A percentile compares a stretch with the other conserved stretches of the same genome.
Conservation (phyloP, 2,329 filamentous ascomycete species). For the Fusarium abutilonis region DNA sequence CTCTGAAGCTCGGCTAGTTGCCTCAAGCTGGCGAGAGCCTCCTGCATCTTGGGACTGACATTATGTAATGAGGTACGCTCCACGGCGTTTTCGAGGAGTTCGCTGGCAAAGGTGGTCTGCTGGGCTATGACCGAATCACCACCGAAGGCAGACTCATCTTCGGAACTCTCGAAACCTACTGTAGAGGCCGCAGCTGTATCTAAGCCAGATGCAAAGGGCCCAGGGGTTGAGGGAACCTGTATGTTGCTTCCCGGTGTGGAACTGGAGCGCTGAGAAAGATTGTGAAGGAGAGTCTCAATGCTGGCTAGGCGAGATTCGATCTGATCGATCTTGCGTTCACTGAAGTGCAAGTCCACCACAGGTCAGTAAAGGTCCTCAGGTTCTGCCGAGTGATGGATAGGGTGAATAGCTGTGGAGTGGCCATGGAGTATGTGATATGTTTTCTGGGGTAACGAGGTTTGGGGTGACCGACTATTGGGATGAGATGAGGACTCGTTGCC, state of each 20-base stretch:
- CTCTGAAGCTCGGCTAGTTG: conserved; percentile 64
- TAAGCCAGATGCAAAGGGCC: conserved; percentile 28
- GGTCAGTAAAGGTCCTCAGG: conserved; percentile 10
- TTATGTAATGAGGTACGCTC: conserved; percentile 58
- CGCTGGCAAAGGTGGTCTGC: conserved; percentile 64
- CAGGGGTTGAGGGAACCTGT: conserved; percentile 38
- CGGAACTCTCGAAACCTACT: conserved; percentile 52
- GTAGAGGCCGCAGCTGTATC: conserved; percentile 46
- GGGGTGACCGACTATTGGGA: conserved; percentile 64
- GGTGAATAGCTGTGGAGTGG: background rate
- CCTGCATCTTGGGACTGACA: conserved; percentile 61
- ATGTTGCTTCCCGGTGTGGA: conserved; percentile 40
- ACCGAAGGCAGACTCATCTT: conserved; percentile 56
- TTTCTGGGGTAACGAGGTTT: background rate
- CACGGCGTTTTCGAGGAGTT: conserved; percentile 65
- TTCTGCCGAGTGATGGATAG: background rate
- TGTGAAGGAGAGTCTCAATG: conserved; percentile 57
- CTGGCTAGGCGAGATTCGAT: conserved; percentile 57
- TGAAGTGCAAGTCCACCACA: conserved; percentile 37
- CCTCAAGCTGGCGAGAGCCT: conserved; percentile 61
- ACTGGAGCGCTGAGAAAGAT: conserved; percentile 47
- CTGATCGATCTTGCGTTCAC: conserved; percentile 64
- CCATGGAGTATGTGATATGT: conserved; percentile 8
- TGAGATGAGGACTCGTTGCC: conserved; percentile 67
- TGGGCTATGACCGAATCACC: conserved; percentile 61